Percentiles rank a stretch among this genome's conserved stretches.
Evolutionary conservation across 2,329 filamentous ascomycete species (phyloP).

Genomic region (Bimuria novae-zelandiae): DNA sequence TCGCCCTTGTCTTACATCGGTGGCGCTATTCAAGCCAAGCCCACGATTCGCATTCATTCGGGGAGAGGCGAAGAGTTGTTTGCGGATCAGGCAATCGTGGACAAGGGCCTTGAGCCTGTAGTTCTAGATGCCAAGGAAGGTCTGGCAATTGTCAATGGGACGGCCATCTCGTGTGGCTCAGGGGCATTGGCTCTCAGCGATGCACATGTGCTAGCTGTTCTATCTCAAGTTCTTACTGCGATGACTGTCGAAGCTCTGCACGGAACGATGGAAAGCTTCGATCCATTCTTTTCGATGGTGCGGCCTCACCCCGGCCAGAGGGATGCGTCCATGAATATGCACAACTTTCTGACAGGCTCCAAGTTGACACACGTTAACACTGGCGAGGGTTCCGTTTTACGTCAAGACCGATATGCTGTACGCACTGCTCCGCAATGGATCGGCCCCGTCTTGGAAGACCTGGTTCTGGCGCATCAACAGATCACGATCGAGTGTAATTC

Average conservation of each 20-base stretch:
- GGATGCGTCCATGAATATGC: slow-evolving; percentile 28
- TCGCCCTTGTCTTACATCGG: slow-evolving; percentile 61
- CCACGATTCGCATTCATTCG: slow-evolving; percentile 35
- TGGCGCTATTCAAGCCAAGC: slow-evolving; percentile 52
- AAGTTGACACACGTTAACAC: slow-evolving; percentile 18
- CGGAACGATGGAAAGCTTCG: slow-evolving; percentile 57
- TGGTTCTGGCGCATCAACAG: slow-evolving; percentile 62
- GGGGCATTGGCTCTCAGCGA: slow-evolving; percentile 25
- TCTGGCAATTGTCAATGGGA: slow-evolving; percentile 57
- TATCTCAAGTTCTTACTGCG: slow-evolving; percentile 62
- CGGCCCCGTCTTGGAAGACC: slow-evolving; percentile 67
- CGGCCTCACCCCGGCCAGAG: slow-evolving; percentile 65
- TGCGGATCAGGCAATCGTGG: slow-evolving; percentile 32
- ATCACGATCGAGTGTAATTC: slow-evolving; percentile 73
- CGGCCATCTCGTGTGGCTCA: slow-evolving; percentile 42
- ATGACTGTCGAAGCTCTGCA: slow-evolving; percentile 63
- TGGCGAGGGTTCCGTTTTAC: slow-evolving; percentile 5
- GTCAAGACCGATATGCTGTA: slow-evolving; percentile 66
- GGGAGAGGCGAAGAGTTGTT: slow-evolving; percentile 8
- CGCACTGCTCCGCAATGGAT: slow-evolving; percentile 71
- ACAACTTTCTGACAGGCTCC: slow-evolving; percentile 25
- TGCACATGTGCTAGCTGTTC: slow-evolving; percentile 13
- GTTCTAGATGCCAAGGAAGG: slow-evolving; percentile 54
- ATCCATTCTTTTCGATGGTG: slow-evolving; percentile 61
- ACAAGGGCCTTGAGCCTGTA: slow-evolving; percentile 14